Conservation (phyloP, 2,329 filamentous ascomycete genomes). For the Verticillium albo-atrum region DNA sequence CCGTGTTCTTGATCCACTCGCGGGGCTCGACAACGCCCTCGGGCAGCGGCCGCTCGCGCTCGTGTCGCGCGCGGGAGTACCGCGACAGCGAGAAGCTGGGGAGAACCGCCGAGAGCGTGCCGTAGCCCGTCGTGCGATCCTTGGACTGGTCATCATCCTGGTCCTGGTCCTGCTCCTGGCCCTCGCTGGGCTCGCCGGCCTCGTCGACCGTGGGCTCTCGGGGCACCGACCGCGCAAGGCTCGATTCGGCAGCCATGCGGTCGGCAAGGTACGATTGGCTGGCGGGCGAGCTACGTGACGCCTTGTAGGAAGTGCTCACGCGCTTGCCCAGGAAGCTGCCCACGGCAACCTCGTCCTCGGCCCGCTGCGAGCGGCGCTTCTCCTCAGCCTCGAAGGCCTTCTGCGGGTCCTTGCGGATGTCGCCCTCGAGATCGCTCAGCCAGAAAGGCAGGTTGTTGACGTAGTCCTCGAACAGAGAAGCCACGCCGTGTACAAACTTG, state of each 20-base stretch:
- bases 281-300: slow-evolving; percentile 61
- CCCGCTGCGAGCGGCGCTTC: slow-evolving; percentile 71
- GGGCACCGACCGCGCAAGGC: slow-evolving; percentile 23
- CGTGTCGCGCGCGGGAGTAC: slow-evolving; percentile 58
- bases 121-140: slow-evolving; percentile 36
- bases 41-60: slow-evolving; percentile 56
- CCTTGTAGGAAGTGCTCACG: slow-evolving; percentile 46
- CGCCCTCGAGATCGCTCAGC: slow-evolving; percentile 85
- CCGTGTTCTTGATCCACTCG: slow-evolving; percentile 90
- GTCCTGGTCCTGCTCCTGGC: slow-evolving; percentile 8
- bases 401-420: slow-evolving; percentile 91
- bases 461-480: slow-evolving; percentile 88
- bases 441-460: slow-evolving; percentile 97
- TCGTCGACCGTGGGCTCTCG: slow-evolving; percentile 1
- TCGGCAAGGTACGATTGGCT: slow-evolving; percentile 61
- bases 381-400: slow-evolving; percentile 89
- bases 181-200: slow-evolving; percentile 18
- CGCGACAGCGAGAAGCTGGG: slow-evolving; percentile 79
- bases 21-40: slow-evolving; percentile 84
- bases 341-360: slow-evolving; percentile 83
- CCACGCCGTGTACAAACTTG: slow-evolving; percentile 93
- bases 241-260: slow-evolving; percentile 43
- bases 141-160: slow-evolving; percentile 23
- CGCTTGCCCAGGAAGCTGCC: slow-evolving; percentile 75
- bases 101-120: slow-evolving; percentile 66